Conservation (phyloP, 2,329 filamentous ascomycete species). For the Pleoardoris graminearum region DNA sequence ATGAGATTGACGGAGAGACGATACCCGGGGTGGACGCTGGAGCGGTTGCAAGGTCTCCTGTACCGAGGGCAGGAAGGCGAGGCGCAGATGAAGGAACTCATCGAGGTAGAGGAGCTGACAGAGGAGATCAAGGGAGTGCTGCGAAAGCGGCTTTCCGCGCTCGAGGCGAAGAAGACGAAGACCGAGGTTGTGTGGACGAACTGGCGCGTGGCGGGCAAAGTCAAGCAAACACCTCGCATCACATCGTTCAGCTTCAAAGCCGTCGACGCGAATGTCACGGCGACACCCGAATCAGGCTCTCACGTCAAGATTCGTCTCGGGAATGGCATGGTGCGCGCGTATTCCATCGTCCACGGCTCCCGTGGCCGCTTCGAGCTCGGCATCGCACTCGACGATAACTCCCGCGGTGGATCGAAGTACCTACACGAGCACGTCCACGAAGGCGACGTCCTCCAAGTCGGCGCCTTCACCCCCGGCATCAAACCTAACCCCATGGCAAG, state of each 20-base stretch:
- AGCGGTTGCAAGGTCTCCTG: neutral
- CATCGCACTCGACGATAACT: conserved; percentile 4
- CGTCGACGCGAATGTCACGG: neutral
- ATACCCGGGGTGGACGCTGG: conserved; percentile 3
- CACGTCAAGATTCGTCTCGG: conserved; percentile 1
- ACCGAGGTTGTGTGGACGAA: conserved; percentile 1
- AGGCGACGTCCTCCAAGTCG: neutral
- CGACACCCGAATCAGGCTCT: neutral
- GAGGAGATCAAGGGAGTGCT: conserved; percentile 1
- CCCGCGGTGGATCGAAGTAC: conserved; percentile 3
- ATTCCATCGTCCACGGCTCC: conserved; percentile 4
- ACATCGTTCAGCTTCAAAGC: conserved; percentile 1
- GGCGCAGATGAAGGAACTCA: neutral
- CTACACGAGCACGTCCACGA: neutral
- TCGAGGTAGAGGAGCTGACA: neutral
- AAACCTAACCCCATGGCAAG: conserved; percentile 1
- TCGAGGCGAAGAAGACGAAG: neutral
- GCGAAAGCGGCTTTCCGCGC: neutral
- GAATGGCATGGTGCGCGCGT: conserved; percentile 1
- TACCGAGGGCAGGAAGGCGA: neutral
- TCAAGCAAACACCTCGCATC: neutral
- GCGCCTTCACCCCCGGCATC: conserved; percentile 3
- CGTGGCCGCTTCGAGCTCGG: conserved; percentile 3
- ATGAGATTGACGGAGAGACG: neutral
- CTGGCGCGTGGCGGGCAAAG: neutral